Percentiles rank a stretch among this genome's conserved stretches.
phyloP scores from a whole-genome alignment of 768 basidiomycete genomes.

The Jaapia argillacea region DNA sequence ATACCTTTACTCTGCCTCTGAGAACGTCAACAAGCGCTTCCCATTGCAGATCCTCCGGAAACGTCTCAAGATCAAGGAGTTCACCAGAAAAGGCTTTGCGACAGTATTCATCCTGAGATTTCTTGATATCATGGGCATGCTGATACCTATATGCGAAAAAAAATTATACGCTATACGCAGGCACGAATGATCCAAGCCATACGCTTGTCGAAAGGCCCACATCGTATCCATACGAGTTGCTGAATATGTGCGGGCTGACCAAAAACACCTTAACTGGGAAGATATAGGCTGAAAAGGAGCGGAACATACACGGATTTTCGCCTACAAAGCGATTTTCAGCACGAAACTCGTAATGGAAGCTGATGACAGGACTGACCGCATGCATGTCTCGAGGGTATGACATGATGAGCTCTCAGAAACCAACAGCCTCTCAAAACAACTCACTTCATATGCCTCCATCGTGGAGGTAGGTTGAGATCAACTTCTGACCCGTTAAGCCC shows the following conservation, averaged over 20 bases:
- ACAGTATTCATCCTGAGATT: conserved; percentile 60
- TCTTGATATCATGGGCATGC: conserved; percentile 52
- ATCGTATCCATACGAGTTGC: conserved; percentile 50
- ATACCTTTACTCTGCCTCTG: conserved; percentile 65
- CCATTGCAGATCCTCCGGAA: conserved; percentile 49
- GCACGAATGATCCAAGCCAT: conserved; percentile 3
- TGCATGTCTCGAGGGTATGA: conserved; percentile 37
- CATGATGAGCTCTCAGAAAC: background rate
- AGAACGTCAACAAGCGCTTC: conserved; percentile 62
- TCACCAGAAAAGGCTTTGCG: conserved; percentile 32
- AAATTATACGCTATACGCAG: conserved; percentile 2
- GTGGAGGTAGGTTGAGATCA: conserved; percentile 16
- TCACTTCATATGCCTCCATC: conserved; percentile 71
- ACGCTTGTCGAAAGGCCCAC: conserved; percentile 61
- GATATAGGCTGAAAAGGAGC: conserved; percentile 12
- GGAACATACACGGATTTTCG: conserved; percentile 42
- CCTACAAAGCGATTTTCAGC: conserved; percentile 21
- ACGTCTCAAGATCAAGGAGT: conserved; percentile 28
- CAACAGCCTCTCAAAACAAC: conserved; percentile 8
- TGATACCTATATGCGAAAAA: conserved; percentile 33
- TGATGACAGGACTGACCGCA: conserved; percentile 25
- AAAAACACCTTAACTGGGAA: conserved; percentile 1
- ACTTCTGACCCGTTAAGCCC: conserved; percentile 30
- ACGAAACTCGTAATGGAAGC: background rate
- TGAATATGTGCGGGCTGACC: conserved; percentile 18